Base-by-base conservation (phyloP, 2,329 filamentous ascomycete genomes). In the Microsporum audouinii region DNA sequence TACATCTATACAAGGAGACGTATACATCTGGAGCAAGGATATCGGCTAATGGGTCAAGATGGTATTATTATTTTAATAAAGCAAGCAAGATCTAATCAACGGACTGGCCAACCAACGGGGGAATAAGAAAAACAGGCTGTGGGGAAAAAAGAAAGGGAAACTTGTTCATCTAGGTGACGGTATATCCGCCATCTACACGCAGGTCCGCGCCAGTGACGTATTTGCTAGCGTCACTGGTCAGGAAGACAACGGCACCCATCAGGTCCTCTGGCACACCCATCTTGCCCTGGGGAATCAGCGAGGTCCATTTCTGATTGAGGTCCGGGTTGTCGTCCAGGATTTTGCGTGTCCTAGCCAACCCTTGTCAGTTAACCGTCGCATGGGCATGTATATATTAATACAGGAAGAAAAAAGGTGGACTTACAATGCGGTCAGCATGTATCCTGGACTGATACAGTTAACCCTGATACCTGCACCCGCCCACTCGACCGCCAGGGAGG, bases 341-440 rank as follows among this genome's bases (percentile, higher is more conserved):
- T 79, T 95, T 95, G 78, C 91, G 85, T 47, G 91, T 96, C 59
- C 89, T 95, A 69, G 6, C 14, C 62, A 61, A 3, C 10, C 5
- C 10, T 0, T 8, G 59, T 63, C 61, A 67, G 57, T 17, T 23
- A 23, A 23, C 17, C 17, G 17, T 23, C 17, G 17, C 17, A 23
- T 23, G 17, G 17, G 17, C 17, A 23, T 23, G 17, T 23, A 23
- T 23, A 23, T 23, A 23, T 23, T 23, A 1, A 23, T 23, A 39
- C 10, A 39, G 8, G 38, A 12, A 5, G 5, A 33, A 23, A 55
- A 60, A 57, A 38, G 53, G 39, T 43, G 77, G 29, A 77, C 88
- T 83, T 80, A 92, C 88, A 96, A 77, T 62, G 91, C 88, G 14
- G 92, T 96, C 66, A 96, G 79, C 92, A 97, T 97, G 76, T 97